Evolutionary conservation across 805 yeast species (phyloP).

Genomic region (Nakazawaea wickerhamii): DNA sequence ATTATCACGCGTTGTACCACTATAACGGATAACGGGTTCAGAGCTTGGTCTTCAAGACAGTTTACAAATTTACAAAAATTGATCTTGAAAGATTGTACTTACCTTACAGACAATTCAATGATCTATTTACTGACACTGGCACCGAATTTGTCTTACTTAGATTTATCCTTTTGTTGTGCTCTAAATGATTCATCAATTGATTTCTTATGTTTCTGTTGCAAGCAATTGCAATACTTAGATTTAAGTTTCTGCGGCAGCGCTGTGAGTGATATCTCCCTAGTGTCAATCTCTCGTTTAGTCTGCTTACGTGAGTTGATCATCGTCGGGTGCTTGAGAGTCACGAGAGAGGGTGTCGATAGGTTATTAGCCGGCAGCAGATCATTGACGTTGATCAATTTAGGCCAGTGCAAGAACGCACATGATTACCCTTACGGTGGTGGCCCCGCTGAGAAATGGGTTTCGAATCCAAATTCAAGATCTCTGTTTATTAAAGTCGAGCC

Average conservation of each 20-base stretch:
- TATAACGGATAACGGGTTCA: constrained; percentile 69
- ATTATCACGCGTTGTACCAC: constrained; percentile 73
- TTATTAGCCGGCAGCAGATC: constrained; percentile 51
- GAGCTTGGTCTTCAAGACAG: constrained; percentile 53
- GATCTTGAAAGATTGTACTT: constrained; percentile 67
- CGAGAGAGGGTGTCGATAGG: constrained; percentile 72
- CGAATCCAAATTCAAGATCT: constrained; percentile 45
- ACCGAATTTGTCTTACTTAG: constrained; percentile 48
- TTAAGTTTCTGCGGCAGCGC: constrained; percentile 76
- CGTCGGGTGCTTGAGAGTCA: constrained; percentile 71
- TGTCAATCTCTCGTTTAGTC: constrained; percentile 53
- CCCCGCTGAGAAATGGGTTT: constrained; percentile 49
- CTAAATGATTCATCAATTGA: constrained; percentile 65
- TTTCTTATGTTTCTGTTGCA: constrained; percentile 63
- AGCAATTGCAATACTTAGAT: constrained; percentile 44
- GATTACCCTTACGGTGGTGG: constrained; percentile 46
- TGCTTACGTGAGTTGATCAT: constrained; percentile 43
- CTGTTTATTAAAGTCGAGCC: constrained; percentile 50
- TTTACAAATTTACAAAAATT: constrained; percentile 50
- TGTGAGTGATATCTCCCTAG: constrained; percentile 64
- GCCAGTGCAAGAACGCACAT: constrained; percentile 71
- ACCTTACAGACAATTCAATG: constrained; percentile 60
- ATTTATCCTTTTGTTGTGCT: constrained; percentile 72
- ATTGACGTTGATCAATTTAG: constrained; percentile 49
- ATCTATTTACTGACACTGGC: constrained; percentile 58